phyloP scores from a whole-genome alignment of 305 asterid species.

The Rubia balearica region DNA sequence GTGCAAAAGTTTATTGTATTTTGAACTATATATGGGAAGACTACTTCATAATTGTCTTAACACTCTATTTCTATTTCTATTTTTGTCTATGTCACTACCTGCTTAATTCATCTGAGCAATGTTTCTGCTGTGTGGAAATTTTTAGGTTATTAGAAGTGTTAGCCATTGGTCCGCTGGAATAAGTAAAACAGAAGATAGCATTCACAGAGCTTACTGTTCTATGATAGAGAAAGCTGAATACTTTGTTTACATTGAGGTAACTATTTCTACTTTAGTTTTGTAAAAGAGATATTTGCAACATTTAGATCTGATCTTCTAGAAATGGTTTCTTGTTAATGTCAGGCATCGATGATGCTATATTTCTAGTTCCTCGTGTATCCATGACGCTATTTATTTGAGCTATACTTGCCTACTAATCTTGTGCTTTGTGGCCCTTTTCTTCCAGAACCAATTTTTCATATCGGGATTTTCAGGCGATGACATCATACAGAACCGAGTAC shows the following conservation, averaged over 20 bases:
- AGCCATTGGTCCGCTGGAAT: conserved; percentile 99
- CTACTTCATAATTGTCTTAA: background rate
- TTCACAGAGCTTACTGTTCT: conserved; percentile 85
- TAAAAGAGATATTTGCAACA: background rate
- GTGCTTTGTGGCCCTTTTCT: conserved; percentile 16
- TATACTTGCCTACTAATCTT: conserved; percentile 10
- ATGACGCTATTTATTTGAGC: background rate
- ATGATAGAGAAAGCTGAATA: conserved; percentile 81
- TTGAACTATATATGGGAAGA: background rate
- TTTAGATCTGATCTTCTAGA: background rate
- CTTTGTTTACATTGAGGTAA: conserved; percentile 86
- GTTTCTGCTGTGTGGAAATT: conserved; percentile 19
- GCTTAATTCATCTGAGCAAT: conserved; percentile 6
- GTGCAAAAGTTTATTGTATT: background rate
- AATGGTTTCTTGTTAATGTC: background rate
- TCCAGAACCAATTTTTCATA: conserved; percentile 91
- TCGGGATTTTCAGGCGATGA: conserved; percentile 90
- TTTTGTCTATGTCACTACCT: background rate
- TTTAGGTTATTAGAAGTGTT: conserved; percentile 87
- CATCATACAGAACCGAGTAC: conserved; percentile 74
- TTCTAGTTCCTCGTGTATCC: too few species aligned
- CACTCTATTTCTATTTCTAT: background rate
- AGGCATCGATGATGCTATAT: background rate
- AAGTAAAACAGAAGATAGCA: conserved; percentile 93
- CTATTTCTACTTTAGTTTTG: conserved; percentile 1